Conservation (phyloP, 73 alveolate genomes). For the Uronychia setigera region DNA sequence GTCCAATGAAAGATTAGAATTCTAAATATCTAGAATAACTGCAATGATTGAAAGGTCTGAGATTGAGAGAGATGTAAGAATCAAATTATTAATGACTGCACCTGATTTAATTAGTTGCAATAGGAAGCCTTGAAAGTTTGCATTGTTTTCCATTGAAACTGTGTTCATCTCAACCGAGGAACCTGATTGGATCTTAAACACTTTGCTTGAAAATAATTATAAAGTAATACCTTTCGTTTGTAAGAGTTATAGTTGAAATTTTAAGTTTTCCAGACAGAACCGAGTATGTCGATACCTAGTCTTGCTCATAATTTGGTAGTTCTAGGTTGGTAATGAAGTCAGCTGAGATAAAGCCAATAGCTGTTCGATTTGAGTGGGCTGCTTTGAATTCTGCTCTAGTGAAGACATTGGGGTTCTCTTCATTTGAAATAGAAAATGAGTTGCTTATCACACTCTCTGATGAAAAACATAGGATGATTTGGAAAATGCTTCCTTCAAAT, state of each 20-base stretch:
- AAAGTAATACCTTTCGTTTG: not conserved
- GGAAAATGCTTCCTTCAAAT: not conserved
- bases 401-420: not conserved
- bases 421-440: too few relatives aligned
- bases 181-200: not conserved
- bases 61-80: not conserved
- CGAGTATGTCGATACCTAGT: not conserved
- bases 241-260: not conserved
- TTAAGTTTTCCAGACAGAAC: not conserved
- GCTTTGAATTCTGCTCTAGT: not conserved
- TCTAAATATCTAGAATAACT: not conserved
- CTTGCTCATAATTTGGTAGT: not conserved
- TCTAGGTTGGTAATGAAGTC: not conserved
- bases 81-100: not conserved
- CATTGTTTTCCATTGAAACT: not conserved
- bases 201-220: not conserved
- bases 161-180: not conserved
- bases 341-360: not conserved
- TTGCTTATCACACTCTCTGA: too few relatives aligned
- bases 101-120: not conserved
- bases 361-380: not conserved
- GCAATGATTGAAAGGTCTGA: not conserved
- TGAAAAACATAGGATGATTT: too few relatives aligned
- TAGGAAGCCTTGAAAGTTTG: not conserved
- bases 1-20: not conserved